phyloP scores from a whole-genome alignment of 345 rosid species.

The Lepidium aucheri region DNA sequence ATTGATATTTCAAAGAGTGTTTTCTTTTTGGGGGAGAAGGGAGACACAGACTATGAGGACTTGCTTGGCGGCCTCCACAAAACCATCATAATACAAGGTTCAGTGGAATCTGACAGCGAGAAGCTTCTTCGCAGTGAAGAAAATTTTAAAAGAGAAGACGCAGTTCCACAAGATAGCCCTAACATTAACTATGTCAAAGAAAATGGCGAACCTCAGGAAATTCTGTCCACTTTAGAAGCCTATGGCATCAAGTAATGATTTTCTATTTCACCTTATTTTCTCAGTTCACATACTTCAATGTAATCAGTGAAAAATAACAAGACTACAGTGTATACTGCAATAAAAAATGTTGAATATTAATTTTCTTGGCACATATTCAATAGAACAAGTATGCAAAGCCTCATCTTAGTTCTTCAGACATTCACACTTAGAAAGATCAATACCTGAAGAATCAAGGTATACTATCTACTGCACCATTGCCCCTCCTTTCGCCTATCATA shows the following conservation, averaged over 20 bases:
- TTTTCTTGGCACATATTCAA: neutral
- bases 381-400: neutral
- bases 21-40: constrained; percentile 64
- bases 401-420: neutral
- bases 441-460: constrained; percentile 21
- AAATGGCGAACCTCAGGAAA: constrained; percentile 35
- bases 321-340: constrained; percentile 9
- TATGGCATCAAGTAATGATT: constrained; percentile 38
- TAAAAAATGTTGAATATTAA: neutral
- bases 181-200: constrained; percentile 36
- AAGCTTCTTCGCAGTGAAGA: constrained; percentile 49
- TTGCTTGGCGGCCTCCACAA: constrained; percentile 68
- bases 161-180: constrained; percentile 38
- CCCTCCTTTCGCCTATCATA: neutral
- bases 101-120: constrained; percentile 53
- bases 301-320: constrained; percentile 1
- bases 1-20: constrained; percentile 52
- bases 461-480: neutral
- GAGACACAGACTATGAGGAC: constrained; percentile 78
- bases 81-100: constrained; percentile 50
- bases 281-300: constrained; percentile 7
- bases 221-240: constrained; percentile 40
- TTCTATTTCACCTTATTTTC: constrained; percentile 5
- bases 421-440: neutral
- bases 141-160: constrained; percentile 51